Conservation (phyloP, 352 stramenopile genomes). For the Pythium coloratum region DNA sequence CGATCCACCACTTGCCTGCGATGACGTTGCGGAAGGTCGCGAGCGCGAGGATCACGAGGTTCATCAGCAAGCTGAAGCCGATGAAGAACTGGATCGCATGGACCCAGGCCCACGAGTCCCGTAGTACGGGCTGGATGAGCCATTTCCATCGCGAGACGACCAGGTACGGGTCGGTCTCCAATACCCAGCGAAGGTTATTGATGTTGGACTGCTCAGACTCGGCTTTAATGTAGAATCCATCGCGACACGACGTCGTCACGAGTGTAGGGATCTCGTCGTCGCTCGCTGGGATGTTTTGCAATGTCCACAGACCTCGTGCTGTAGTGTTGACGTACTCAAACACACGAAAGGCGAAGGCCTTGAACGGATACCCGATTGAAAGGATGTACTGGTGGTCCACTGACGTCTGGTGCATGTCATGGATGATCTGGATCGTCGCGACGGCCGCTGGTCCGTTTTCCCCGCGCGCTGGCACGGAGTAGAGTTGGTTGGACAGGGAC, state of each 20-base stretch:
- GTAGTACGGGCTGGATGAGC: constrained; percentile 4
- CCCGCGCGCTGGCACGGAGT: background rate
- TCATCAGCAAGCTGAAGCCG: constrained; percentile 12
- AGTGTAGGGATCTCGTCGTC: constrained; percentile 4
- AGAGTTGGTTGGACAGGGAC: constrained; percentile 21
- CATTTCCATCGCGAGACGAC: constrained; percentile 9
- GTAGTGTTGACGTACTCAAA: too few species aligned
- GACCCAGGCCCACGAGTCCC: constrained; percentile 29
- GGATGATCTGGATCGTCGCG: constrained; percentile 13
- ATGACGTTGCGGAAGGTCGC: constrained; percentile 16
- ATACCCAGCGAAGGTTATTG: constrained; percentile 16
- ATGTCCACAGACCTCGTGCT: too few species aligned
- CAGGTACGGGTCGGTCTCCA: background rate
- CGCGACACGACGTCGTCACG: constrained; percentile 6
- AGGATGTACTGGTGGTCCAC: constrained; percentile 3
- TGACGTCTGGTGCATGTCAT: constrained; percentile 20
- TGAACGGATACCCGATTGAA: constrained; percentile 16
- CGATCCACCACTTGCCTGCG: constrained; percentile 18
- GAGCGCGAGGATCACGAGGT: constrained; percentile 18
- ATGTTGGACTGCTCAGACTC: constrained; percentile 26
- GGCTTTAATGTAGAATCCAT: constrained; percentile 24
- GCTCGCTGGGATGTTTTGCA: too few species aligned
- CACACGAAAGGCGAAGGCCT: constrained; percentile 13
- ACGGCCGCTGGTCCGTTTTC: constrained; percentile 15
- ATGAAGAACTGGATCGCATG: constrained; percentile 28